phyloP scores from a whole-genome alignment of 257 asterid genomes.

The Gynochthodes officinalis region DNA sequence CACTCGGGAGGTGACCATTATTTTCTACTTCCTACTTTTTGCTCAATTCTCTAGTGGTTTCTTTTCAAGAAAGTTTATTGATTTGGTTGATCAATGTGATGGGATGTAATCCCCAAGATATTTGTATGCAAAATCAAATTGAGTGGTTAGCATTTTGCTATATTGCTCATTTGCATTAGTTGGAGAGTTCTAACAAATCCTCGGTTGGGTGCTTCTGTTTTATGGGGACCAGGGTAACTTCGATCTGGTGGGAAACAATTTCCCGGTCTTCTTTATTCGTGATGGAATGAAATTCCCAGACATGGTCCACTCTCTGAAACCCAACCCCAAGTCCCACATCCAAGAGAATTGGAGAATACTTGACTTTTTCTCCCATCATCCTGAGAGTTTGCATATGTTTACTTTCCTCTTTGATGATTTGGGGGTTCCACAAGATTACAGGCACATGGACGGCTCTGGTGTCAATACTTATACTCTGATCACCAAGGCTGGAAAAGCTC shows the following conservation, averaged over 20 bases:
- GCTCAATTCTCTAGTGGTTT: not conserved
- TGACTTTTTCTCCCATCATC: conserved; percentile 92
- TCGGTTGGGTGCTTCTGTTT: not conserved
- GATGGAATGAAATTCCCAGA: conserved; percentile 97
- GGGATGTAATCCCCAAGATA: not conserved
- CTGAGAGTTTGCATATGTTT: conserved; percentile 87
- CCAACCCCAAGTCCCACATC: conserved; percentile 92
- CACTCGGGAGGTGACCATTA: conserved; percentile 48
- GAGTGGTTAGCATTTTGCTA: not conserved
- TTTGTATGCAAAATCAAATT: not conserved
- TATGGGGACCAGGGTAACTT: conserved; percentile 71
- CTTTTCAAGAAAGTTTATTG: not conserved
- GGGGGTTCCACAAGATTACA: conserved; percentile 91
- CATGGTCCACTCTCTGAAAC: conserved; percentile 82
- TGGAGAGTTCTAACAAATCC: not conserved
- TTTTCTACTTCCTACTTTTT: not conserved
- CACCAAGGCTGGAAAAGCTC: conserved; percentile 82
- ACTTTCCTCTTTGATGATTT: conserved; percentile 79
- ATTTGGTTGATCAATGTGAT: not conserved
- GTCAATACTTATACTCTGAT: conserved; percentile 85
- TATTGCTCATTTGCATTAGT: not conserved
- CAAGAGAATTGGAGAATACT: conserved; percentile 94
- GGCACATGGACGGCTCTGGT: conserved; percentile 97
- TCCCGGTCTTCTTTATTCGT: conserved; percentile 86
- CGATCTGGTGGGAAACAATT: conserved; percentile 96